Conservation (phyloP, 345 rosid genomes). For the Hevea brasiliensis region DNA sequence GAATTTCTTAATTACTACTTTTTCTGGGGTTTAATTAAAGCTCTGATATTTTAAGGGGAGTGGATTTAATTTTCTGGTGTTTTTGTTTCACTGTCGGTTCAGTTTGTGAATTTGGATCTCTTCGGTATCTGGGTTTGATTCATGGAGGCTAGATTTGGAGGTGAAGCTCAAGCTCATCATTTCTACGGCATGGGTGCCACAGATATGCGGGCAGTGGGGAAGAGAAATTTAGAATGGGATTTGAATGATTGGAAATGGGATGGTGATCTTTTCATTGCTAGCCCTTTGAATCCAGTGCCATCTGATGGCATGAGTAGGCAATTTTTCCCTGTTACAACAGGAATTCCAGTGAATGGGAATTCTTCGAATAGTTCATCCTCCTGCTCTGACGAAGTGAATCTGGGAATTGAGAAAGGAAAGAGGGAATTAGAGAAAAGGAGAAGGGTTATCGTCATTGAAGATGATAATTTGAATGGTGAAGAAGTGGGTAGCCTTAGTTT, state of each 20-base stretch:
- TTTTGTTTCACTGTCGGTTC: conserved; percentile 7
- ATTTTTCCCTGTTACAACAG: conserved; percentile 50
- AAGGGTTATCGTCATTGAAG: conserved; percentile 65
- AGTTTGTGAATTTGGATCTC: conserved; percentile 23
- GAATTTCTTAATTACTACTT: not conserved
- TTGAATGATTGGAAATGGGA: conserved; percentile 99
- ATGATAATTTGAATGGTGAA: conserved; percentile 43
- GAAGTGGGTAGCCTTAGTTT: conserved; percentile 56
- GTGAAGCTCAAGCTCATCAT: conserved; percentile 51
- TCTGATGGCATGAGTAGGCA: conserved; percentile 45
- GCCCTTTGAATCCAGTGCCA: conserved; percentile 52
- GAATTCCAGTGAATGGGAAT: conserved; percentile 45
- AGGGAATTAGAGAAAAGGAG: conserved; percentile 74
- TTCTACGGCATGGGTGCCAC: conserved; percentile 51
- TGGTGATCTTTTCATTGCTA: conserved; percentile 89
- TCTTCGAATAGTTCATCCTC: conserved; percentile 81
- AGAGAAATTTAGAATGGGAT: conserved; percentile 78
- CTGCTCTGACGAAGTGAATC: conserved; percentile 77
- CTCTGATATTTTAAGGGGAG: conserved; percentile 43
- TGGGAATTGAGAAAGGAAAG: conserved; percentile 45
- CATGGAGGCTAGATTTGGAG: conserved; percentile 84
- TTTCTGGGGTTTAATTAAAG: conserved; percentile 29
- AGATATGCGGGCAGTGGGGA: conserved; percentile 57
- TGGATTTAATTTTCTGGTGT: conserved; percentile 14
- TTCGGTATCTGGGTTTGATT: conserved; percentile 27